phyloP scores from a whole-genome alignment of 2,329 filamentous ascomycete genomes.

The Pseudocercospora eumusae region DNA sequence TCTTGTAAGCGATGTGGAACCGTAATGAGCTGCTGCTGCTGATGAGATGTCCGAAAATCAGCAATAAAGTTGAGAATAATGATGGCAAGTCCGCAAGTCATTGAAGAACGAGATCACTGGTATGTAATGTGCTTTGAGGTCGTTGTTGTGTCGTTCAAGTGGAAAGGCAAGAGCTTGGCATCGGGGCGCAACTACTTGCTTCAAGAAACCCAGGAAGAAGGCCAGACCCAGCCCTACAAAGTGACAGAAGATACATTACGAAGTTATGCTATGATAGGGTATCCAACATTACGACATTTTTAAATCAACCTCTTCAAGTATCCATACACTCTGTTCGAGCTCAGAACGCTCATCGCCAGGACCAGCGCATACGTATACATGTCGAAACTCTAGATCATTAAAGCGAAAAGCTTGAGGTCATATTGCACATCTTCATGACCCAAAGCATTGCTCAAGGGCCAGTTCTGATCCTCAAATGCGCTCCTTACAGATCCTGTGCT shows the following conservation, averaged over 20 bases:
- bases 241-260: not conserved
- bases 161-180: not conserved
- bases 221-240: not conserved
- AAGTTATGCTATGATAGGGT: not conserved
- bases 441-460: slow-evolving; percentile 16
- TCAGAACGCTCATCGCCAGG: not conserved
- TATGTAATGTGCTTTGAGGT: not conserved
- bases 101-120: not conserved
- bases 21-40: not conserved
- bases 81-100: not conserved
- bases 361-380: not conserved
- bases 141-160: not conserved
- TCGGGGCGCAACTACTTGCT: not conserved
- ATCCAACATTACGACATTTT: not conserved
- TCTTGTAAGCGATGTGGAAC: not conserved
- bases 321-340: not conserved
- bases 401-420: slow-evolving; percentile 17
- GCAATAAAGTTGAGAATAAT: not conserved
- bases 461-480: slow-evolving; percentile 14
- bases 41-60: not conserved
- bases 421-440: slow-evolving; percentile 15
- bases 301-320: not conserved
- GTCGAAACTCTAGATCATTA: slow-evolving; percentile 15
- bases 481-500: slow-evolving; percentile 14
- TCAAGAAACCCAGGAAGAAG: not conserved